A percentile compares a stretch with the other conserved stretches of the same genome.
phyloP scores from a whole-genome alignment of 2,329 filamentous ascomycete species.

The Orbilia ellipsospora region DNA sequence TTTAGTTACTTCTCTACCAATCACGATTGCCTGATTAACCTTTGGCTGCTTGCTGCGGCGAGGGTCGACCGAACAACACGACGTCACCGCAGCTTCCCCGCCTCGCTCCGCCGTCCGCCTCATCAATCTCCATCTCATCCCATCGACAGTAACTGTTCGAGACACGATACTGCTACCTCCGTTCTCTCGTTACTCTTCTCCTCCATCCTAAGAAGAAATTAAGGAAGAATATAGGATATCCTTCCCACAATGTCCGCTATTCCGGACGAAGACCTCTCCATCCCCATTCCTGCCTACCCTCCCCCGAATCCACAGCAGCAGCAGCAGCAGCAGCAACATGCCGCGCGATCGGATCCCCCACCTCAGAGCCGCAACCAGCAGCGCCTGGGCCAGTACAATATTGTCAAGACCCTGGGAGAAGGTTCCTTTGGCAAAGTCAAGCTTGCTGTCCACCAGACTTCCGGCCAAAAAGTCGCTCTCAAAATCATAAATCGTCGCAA shows the following conservation, averaged over 20 bases:
- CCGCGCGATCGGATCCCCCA: constrained; percentile 67
- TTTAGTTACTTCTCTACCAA: no score
- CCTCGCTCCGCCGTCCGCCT: constrained; percentile 13
- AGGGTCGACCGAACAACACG: constrained; percentile 25
- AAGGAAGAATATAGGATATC: background rate
- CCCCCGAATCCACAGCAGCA: constrained; percentile 40
- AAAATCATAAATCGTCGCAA: constrained; percentile 98
- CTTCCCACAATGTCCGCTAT: constrained; percentile 40
- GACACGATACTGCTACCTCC: background rate
- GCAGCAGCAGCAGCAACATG: constrained; percentile 59
- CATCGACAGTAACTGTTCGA: no score
- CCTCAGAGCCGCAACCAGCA: constrained; percentile 70
- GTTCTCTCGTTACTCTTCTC: background rate
- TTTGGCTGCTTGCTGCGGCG: no score
- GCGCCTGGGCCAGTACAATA: constrained; percentile 89
- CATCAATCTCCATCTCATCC: background rate
- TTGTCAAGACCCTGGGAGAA: constrained; percentile 90
- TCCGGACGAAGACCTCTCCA: constrained; percentile 48
- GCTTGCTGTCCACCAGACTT: constrained; percentile 90
- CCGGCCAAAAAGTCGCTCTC: constrained; percentile 92
- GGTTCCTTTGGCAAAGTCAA: constrained; percentile 99
- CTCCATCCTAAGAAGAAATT: background rate
- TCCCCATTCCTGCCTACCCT: constrained; percentile 44
- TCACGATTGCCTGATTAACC: no score
- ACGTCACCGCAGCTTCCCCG: constrained; percentile 41